Percentiles rank a stretch among this genome's conserved stretches.
These are phyloP conservation scores for Hibiscus mutabilis DNA, from an alignment of 345 rosid genomes.

Conservation along the genomic window DNA sequence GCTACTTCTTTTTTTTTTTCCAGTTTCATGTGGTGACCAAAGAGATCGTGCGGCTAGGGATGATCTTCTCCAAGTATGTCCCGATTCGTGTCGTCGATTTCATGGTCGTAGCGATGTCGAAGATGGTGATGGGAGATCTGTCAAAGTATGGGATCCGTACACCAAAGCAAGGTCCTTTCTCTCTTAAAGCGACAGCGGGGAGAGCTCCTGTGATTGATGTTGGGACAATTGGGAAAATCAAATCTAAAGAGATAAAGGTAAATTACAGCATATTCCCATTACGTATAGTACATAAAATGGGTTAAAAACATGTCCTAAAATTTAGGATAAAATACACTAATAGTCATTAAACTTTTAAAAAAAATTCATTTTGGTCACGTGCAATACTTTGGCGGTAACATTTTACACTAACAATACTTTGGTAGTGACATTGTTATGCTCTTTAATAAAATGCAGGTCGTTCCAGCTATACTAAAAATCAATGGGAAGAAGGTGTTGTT, in stretches of 20 bases:
- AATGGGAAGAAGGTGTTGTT: not conserved
- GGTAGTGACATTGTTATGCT: not conserved
- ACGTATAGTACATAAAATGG: slow-evolving; percentile 14
- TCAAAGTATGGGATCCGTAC: slow-evolving; percentile 19
- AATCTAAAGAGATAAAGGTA: slow-evolving; percentile 17
- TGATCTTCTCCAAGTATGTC: slow-evolving; percentile 20
- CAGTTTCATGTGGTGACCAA: slow-evolving; percentile 34
- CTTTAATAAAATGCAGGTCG: not conserved
- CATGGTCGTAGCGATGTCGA: slow-evolving; percentile 12
- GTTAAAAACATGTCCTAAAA: no score
- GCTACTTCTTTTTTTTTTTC: not conserved
- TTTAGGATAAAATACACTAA: no score
- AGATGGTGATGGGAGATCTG: slow-evolving; percentile 15
- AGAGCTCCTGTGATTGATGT: slow-evolving; percentile 20
- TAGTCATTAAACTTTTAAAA: no score
- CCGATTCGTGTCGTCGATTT: slow-evolving; percentile 28
- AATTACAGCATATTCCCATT: not conserved
- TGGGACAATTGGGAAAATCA: slow-evolving; percentile 17
- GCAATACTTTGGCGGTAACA: no score
- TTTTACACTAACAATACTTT: no score
- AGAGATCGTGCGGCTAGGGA: slow-evolving; percentile 24
- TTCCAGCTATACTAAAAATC: not conserved
- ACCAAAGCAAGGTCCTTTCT: slow-evolving; percentile 12
- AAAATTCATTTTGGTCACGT: no score
- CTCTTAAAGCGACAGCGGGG: slow-evolving; percentile 1